Base-by-base conservation (phyloP, 176 grass and related monocot genomes). In the Juncus inflexus region DNA sequence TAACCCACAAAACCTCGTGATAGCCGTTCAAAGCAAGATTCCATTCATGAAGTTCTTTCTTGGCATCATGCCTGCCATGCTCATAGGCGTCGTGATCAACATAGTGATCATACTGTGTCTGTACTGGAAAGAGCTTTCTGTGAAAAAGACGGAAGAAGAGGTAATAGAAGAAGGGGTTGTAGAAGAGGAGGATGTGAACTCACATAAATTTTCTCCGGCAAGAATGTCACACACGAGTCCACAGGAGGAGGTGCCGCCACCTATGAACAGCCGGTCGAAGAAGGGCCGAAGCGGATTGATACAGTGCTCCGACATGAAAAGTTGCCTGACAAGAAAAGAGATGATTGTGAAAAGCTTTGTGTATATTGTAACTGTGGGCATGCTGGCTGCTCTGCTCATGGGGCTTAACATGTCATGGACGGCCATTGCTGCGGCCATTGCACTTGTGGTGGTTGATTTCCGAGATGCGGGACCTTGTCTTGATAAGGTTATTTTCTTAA, bases 1-100 rank as follows among this genome's bases (percentile, higher is more conserved):
- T 35, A 99, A 99, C 75, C 94, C 94, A n/a, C 94, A 99, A 79
- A 99, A 99, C 61, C 65, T 99, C n/a, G 88, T 99, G 3, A 99
- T 99, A 74, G 89, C 94, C 0, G 81, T 77, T 40, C 84, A 90
- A n/a, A 90, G 88, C 80, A 81, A 88, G 56, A 99, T 99, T 60
- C 63, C 83, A 1, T 99, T 99, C 55, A 15, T 83, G 0, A 65
- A 60, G 2, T 92, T 99, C 78, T 63, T 99, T 62, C 73, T 90
- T 7, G 82, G 94, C 12, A 65, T 99, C 49, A 42, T 80, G 12
- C 83, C 94, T 0, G 94, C 94, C 1, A 99, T 92, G 94, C 77
- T 92, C 13, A 83, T 76, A 4, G 94, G 94, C 3, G 78, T 99
- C 28, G 49, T n/a, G 37, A 60, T 90, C 39, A 99, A 99, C 62